Evolutionary conservation across 73 alveolate species (phyloP).

Genomic region (Paramecium sexaurelia): DNA sequence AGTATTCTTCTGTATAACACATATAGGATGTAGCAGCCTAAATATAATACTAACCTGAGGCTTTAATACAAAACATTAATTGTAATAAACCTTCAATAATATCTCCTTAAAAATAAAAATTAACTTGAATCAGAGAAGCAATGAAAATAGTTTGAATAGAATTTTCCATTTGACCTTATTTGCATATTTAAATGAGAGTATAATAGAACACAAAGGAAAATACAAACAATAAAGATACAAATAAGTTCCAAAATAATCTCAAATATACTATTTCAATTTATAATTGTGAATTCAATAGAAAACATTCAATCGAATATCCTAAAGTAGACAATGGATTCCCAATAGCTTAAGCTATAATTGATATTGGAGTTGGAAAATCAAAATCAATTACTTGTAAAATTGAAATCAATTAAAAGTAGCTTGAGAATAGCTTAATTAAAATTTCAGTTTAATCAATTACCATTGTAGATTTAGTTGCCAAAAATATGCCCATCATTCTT

Average conservation of each 20-base stretch:
- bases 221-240: background rate
- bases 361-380: conserved; percentile 4
- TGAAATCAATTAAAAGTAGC: background rate
- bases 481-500: background rate
- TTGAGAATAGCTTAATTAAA: background rate
- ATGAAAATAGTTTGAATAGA: background rate
- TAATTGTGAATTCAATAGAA: background rate
- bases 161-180: background rate
- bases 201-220: background rate
- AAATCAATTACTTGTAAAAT: background rate
- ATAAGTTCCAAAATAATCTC: background rate
- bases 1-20: conserved; percentile 15
- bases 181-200: background rate
- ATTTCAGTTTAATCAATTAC: background rate
- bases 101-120: background rate
- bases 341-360: background rate
- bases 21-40: background rate
- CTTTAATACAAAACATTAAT: background rate
- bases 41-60: background rate
- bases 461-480: background rate
- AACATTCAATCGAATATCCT: conserved; percentile 1
- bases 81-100: background rate
- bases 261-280: background rate
- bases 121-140: background rate
- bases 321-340: background rate